phyloP scores from a whole-genome alignment of 2,329 filamentous ascomycete species.

The Acrocalymma vagum region DNA sequence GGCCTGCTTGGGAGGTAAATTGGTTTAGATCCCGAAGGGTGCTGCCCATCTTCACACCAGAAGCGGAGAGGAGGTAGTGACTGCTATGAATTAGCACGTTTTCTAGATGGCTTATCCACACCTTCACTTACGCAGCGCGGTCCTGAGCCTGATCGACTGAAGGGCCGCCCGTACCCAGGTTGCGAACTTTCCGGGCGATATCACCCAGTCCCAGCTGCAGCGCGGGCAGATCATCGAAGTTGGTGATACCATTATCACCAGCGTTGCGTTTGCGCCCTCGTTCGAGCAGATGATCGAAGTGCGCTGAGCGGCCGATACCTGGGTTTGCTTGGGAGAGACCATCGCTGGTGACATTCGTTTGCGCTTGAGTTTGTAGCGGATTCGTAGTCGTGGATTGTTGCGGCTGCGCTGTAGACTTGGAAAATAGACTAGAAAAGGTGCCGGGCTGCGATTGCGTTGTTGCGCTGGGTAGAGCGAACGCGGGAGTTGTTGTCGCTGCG shows the following conservation, averaged over 20 bases:
- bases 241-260: slow-evolving; percentile 66
- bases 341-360: too few species aligned
- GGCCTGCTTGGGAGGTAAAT: slow-evolving; percentile 73
- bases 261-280: slow-evolving; percentile 73
- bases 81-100: slow-evolving; percentile 53
- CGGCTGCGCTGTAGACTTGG: slow-evolving; percentile 25
- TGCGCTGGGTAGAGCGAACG: slow-evolving; percentile 30
- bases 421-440: slow-evolving; percentile 31
- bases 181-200: slow-evolving; percentile 78
- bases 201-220: slow-evolving; percentile 92
- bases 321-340: slow-evolving; percentile 41
- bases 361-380: slow-evolving; percentile 41
- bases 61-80: slow-evolving; percentile 92
- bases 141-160: slow-evolving; percentile 57
- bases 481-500: slow-evolving; percentile 27
- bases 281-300: slow-evolving; percentile 71
- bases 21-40: slow-evolving; percentile 87
- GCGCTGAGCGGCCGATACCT: slow-evolving; percentile 59
- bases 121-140: slow-evolving; percentile 60
- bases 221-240: slow-evolving; percentile 81
- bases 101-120: not conserved
- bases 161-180: slow-evolving; percentile 77
- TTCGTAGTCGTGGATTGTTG: slow-evolving; percentile 39
- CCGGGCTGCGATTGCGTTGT: slow-evolving; percentile 26
- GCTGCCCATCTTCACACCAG: slow-evolving; percentile 86